These are phyloP conservation scores for Rhododendron williamsianum DNA, from an alignment of 148 eudicot species.

Conservation along the genomic window DNA sequence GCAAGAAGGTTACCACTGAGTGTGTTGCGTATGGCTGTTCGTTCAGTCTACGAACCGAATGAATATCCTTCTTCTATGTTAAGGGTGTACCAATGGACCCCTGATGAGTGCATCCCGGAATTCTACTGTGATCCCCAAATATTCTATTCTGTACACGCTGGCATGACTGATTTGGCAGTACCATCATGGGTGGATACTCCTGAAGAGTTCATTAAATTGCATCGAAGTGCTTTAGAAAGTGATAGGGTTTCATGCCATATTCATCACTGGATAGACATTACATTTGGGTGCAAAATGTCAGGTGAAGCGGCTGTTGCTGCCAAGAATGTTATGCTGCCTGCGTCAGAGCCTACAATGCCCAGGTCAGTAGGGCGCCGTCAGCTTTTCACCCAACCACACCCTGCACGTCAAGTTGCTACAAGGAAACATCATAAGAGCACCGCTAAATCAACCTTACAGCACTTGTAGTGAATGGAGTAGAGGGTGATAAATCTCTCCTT, in stretches of 20 bases:
- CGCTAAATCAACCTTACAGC: conserved; percentile 1
- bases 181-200: conserved; percentile 84
- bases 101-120: conserved; percentile 98
- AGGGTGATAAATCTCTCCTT: conserved; percentile 20
- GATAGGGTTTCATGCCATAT: conserved; percentile 63
- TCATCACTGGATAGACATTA: conserved; percentile 96
- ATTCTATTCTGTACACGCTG: conserved; percentile 69
- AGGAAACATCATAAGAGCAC: conserved; percentile 16
- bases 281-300: conserved; percentile 93
- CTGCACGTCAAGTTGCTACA: conserved; percentile 43
- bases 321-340: conserved; percentile 89
- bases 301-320: conserved; percentile 86
- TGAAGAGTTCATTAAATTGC: conserved; percentile 74
- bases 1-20: conserved; percentile 93
- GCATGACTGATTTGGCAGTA: conserved; percentile 85
- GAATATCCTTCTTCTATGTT: conserved; percentile 96
- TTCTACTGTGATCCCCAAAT: conserved; percentile 81
- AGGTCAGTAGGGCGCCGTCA: conserved; percentile 82
- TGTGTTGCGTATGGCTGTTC: conserved; percentile 79
- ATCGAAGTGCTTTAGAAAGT: conserved; percentile 83
- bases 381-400: conserved; percentile 86
- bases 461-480: conserved; percentile 10
- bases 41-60: conserved; percentile 96
- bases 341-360: conserved; percentile 52
- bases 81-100: conserved; percentile 97